Base-by-base conservation (phyloP, 106 monocot genomes). In the Allium sativum region DNA sequence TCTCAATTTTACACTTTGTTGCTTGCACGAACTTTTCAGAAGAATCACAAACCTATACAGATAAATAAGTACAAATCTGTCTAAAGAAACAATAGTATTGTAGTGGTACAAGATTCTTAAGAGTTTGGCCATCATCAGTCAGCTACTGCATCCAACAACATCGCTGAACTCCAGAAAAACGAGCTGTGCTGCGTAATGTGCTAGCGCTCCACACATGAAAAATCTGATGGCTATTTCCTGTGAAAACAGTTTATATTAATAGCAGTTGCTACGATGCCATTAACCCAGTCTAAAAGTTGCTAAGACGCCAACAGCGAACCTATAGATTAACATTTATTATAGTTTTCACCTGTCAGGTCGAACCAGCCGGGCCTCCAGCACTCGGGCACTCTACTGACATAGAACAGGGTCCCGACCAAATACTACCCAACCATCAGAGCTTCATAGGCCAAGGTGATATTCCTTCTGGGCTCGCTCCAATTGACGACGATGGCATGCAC, bases 191-290 rank as follows among this genome's bases (percentile, higher is more conserved):
- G 43, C 77, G 44, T 89, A 89, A 45, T 93, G 93, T 0, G 83
- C 89, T 4, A 89, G 21, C 18, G 93, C 93, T 14, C 93, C 89
- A 74, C 44, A 83, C 61, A 31, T 93, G 89, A 65, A 93, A 93
- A 44, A 93, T 93, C 76, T 93, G 93, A 41, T 93, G 93, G 56
- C 93, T 89, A 18, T 89, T 84, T 0, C 93, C 89, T 21, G 78
- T 65, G 2, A 93, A 48, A 42, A 89, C 93, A 45, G n/a, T n/a
- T n/a, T n/a, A n/a, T n/a, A n/a, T n/a, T n/a, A n/a, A n/a, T n/a
- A n/a, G n/a, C n/a, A n/a, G n/a, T n/a, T n/a, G n/a, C 31, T 31
- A 31, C 2, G 4, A 31, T 3, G 5, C 5, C 31, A 31, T 31
- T 31, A 31, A 31, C 31, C 31, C 31, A 31, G 31, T 31, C 5